These are phyloP conservation scores for Dentiscutata heterogama DNA, from an alignment of 371 early-diverging fungal species.

Conservation along the genomic window DNA sequence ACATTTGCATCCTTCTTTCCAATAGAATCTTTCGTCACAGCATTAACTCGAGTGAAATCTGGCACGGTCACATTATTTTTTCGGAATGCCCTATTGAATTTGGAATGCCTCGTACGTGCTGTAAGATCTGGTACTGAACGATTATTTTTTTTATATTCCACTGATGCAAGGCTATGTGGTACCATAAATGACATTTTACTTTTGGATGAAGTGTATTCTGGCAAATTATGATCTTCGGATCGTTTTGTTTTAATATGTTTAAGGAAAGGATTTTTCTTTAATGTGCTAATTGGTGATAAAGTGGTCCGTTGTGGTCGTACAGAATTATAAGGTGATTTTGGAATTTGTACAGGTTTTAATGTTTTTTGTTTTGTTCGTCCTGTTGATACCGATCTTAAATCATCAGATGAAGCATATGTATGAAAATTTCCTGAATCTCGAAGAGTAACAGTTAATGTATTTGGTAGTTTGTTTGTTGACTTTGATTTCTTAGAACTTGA, in stretches of 20 bases:
- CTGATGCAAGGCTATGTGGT: slow-evolving; percentile 25
- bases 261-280: slow-evolving; percentile 9
- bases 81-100: slow-evolving; percentile 2
- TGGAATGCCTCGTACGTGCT: not conserved
- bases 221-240: slow-evolving; percentile 11
- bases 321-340: slow-evolving; percentile 13
- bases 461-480: not conserved
- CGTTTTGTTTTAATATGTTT: not conserved
- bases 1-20: too few species aligned
- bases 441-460: slow-evolving; percentile 8
- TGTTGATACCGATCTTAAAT: not conserved
- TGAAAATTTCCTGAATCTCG: slow-evolving; percentile 1
- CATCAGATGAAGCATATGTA: not conserved
- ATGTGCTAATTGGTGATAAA: slow-evolving; percentile 3
- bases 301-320: not conserved
- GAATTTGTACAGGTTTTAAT: slow-evolving; percentile 8
- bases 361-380: not conserved
- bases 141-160: slow-evolving; percentile 27
- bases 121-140: slow-evolving; percentile 34
- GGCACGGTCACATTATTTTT: slow-evolving; percentile 38
- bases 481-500: not conserved
- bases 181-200: slow-evolving; percentile 30
- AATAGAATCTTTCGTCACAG: not conserved
- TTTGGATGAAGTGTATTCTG: slow-evolving; percentile 27
- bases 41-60: slow-evolving; percentile 11